Percentiles rank a stretch among this genome's conserved stretches.
Conservation (phyloP, 75 land plant species). For the Ceratopteris richardii region DNA sequence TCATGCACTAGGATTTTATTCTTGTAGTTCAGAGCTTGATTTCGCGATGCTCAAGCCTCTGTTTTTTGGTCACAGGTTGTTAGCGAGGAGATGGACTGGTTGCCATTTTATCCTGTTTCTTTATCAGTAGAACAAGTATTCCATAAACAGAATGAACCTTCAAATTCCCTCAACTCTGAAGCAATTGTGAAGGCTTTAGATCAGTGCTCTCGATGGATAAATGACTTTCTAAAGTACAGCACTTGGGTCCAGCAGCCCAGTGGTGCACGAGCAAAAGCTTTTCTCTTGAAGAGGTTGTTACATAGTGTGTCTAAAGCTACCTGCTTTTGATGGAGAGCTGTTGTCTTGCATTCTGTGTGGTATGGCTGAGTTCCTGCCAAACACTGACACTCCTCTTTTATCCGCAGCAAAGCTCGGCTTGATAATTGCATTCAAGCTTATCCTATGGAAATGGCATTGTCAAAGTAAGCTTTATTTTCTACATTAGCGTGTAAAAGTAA, state of each 20-base stretch:
- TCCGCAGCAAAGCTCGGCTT: constrained; percentile 28
- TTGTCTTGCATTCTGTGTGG: too few relatives aligned
- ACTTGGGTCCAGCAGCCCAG: constrained; percentile 74
- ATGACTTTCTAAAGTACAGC: constrained; percentile 77
- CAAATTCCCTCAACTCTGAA: constrained; percentile 35
- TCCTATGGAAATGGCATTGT: background rate
- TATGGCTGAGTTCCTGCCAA: too few relatives aligned
- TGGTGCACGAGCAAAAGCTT: constrained; percentile 62
- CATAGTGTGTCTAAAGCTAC: too few relatives aligned
- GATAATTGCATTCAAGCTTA: constrained; percentile 18
- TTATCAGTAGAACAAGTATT: constrained; percentile 13
- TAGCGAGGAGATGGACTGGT: constrained; percentile 97
- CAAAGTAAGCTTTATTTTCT: constrained; percentile 4
- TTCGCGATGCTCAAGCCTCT: too few relatives aligned
- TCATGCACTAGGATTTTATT: too few relatives aligned
- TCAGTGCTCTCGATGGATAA: constrained; percentile 78
- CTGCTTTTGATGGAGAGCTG: too few relatives aligned
- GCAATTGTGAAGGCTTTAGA: constrained; percentile 45
- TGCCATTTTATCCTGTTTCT: constrained; percentile 63
- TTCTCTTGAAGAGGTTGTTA: constrained; percentile 64
- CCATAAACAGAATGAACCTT: constrained; percentile 32
- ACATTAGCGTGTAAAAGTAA: background rate
- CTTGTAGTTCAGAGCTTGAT: too few relatives aligned
- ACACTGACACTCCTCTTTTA: too few relatives aligned
- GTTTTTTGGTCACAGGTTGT: constrained; percentile 50